Base-by-base conservation (phyloP, 495 filamentous ascomycete genomes). In the Penicillium argentinense region DNA sequence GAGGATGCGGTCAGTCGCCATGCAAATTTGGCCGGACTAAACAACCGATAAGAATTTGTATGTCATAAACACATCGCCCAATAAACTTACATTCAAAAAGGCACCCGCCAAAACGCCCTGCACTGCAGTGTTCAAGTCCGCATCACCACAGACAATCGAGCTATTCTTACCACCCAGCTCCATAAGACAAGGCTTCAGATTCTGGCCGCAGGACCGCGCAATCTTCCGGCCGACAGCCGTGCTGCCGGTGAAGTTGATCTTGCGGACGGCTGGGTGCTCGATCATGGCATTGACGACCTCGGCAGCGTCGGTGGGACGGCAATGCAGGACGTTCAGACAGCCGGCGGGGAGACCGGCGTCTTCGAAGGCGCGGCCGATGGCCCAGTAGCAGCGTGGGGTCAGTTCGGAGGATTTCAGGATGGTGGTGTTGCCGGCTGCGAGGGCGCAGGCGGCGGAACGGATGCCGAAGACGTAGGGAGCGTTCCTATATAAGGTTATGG, bases 1-100 rank as follows among this genome's bases (percentile, higher is more conserved):
- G 27, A 96, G 71, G 57, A 97, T 89, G 9, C 86, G 79, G 64
- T 96, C 91, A 1, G 89, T 95, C 2, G 82, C 75, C 89, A 97
- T 91, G 70, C 91, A 96, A 33, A 92, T 84, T 68, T 97, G 91
- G 6, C 91, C 91, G 28, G 79, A 72, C 66, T 81, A 56, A 12
- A 42, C 5, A 8, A n/a, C 14, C n/a, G 26, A 17, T 43, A 29
- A 29, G 42, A n/a, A 16, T n/a, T 36, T 25, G 2, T 25, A n/a
- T 39, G n/a, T n/a, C n/a, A n/a, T n/a, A n/a, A n/a, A n/a, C n/a
- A n/a, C n/a, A n/a, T n/a, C n/a, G 17, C 4, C 14, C 2, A 24
- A 9, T 17, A 21, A 21, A 60, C 66, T 45, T 67, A 76, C 62
- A 64, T 66, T 70, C 36, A 80, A 49, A 47, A 79, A 78, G 3